Conservation (phyloP, 768 basidiomycete genomes). For the Mycena amicta region DNA sequence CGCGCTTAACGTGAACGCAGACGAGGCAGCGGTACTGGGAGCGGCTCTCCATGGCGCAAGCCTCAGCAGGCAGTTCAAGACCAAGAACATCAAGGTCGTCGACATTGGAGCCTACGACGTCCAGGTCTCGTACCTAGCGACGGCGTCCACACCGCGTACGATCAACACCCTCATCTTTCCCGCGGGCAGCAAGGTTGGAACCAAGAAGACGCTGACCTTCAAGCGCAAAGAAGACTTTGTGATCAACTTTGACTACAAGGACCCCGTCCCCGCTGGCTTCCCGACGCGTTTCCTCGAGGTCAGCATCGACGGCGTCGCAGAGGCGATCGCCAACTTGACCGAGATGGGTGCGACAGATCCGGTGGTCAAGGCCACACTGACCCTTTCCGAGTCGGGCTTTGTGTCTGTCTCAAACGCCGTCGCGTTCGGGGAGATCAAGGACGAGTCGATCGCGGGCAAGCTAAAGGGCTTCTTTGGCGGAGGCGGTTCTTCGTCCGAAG, state of each 20-base stretch:
- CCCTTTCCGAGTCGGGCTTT: slow-evolving; percentile 86
- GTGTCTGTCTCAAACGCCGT: slow-evolving; percentile 79
- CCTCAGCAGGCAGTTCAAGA: slow-evolving; percentile 89
- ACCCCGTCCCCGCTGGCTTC: slow-evolving; percentile 60
- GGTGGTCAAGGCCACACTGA: slow-evolving; percentile 82
- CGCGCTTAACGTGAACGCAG: slow-evolving; percentile 93
- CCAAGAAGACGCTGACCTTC: slow-evolving; percentile 85
- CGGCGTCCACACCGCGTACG: slow-evolving; percentile 58
- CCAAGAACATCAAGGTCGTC: slow-evolving; percentile 86
- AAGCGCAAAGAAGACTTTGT: slow-evolving; percentile 84
- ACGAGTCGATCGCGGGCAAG: slow-evolving; percentile 78
- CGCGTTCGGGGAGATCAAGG: slow-evolving; percentile 79
- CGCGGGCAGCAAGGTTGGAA: slow-evolving; percentile 70
- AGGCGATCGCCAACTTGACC: slow-evolving; percentile 83
- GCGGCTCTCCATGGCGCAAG: slow-evolving; percentile 92
- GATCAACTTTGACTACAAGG: slow-evolving; percentile 78
- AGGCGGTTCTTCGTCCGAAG: slow-evolving; percentile 47
- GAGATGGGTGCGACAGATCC: slow-evolving; percentile 80
- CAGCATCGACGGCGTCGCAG: slow-evolving; percentile 69
- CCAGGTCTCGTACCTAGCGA: slow-evolving; percentile 76
- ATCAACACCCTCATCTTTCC: slow-evolving; percentile 82
- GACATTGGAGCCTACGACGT: slow-evolving; percentile 78
- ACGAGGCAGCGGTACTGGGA: slow-evolving; percentile 92
- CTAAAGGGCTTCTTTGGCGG: slow-evolving; percentile 88
- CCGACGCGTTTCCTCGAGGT: slow-evolving; percentile 76